Conservation (phyloP, 306 rosid genomes). For the Gynostemma pentaphyllum region DNA sequence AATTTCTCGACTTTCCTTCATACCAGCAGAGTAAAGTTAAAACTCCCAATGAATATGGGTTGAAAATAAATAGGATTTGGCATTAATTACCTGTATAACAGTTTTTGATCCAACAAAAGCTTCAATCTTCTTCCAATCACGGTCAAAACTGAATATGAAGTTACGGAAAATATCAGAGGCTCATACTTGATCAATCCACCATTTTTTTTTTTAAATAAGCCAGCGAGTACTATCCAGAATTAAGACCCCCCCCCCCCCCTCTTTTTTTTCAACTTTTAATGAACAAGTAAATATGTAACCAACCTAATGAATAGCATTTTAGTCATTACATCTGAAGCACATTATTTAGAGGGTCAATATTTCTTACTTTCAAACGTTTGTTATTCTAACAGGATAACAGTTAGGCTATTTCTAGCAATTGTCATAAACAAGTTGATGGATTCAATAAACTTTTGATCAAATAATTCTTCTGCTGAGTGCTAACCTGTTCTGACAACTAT, state of each 20-base stretch:
- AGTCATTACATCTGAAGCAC: not conserved
- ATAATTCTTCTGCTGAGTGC: not conserved
- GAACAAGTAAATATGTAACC: no score
- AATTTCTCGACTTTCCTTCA: not conserved
- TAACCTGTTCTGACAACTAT: not conserved
- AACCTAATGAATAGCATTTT: not conserved
- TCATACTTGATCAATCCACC: not conserved
- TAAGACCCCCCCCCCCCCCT: not conserved
- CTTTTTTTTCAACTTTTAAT: not conserved
- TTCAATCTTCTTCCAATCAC: constrained; percentile 99
- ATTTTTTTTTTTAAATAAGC: not conserved
- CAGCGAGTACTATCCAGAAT: not conserved
- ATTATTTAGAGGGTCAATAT: not conserved
- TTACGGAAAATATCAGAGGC: not conserved
- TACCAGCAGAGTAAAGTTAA: not conserved
- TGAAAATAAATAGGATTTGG: not conserved
- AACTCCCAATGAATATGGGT: not conserved
- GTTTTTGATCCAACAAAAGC: constrained; percentile 93
- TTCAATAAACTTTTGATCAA: not conserved
- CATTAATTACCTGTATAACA: constrained; percentile 70
- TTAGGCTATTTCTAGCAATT: not conserved
- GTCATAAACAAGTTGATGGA: not conserved
- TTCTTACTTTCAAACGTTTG: not conserved
- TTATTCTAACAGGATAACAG: not conserved
- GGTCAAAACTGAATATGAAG: constrained; percentile 62